These are phyloP conservation scores for Pelargonium fulgidum DNA, from an alignment of 441 rosid species.

Conservation along the genomic window DNA sequence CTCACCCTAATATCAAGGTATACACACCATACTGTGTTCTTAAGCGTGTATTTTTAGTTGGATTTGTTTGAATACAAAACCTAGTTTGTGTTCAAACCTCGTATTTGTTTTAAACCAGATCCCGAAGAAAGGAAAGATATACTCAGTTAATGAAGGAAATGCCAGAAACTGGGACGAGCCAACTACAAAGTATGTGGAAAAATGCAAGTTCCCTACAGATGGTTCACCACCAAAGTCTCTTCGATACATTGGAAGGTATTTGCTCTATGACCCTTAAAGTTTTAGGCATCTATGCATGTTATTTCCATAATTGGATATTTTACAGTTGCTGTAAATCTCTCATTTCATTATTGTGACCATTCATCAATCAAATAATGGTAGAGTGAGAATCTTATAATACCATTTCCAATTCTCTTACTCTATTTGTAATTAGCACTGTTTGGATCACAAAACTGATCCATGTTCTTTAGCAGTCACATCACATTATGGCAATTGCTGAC, in stretches of 20 bases:
- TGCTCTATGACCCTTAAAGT: conserved; percentile 9
- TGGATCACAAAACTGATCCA: not conserved
- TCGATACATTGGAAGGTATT: conserved; percentile 92
- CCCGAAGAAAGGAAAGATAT: conserved; percentile 87
- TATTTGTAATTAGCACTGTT: not conserved
- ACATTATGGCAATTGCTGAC: conserved; percentile 14
- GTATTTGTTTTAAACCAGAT: conserved; percentile 32
- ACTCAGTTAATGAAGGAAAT: conserved; percentile 98
- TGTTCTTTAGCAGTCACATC: not conserved
- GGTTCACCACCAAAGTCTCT: conserved; percentile 81
- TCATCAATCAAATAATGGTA: not conserved
- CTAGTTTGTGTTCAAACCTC: not conserved
- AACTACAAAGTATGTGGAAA: conserved; percentile 83
- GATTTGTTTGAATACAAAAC: not conserved
- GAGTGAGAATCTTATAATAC: not conserved
- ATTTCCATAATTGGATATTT: not conserved
- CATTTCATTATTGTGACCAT: too few relatives aligned
- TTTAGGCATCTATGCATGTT: not conserved
- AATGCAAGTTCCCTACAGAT: conserved; percentile 84
- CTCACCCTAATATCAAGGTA: conserved; percentile 90
- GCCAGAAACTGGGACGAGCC: conserved; percentile 95
- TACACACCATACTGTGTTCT: not conserved
- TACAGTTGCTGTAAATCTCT: not conserved
- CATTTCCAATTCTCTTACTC: not conserved
- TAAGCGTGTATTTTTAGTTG: too few relatives aligned